A percentile compares a stretch with the other conserved stretches of the same genome.
Evolutionary conservation across 352 stramenopile species (phyloP).

Genomic region (Albugo candida): DNA sequence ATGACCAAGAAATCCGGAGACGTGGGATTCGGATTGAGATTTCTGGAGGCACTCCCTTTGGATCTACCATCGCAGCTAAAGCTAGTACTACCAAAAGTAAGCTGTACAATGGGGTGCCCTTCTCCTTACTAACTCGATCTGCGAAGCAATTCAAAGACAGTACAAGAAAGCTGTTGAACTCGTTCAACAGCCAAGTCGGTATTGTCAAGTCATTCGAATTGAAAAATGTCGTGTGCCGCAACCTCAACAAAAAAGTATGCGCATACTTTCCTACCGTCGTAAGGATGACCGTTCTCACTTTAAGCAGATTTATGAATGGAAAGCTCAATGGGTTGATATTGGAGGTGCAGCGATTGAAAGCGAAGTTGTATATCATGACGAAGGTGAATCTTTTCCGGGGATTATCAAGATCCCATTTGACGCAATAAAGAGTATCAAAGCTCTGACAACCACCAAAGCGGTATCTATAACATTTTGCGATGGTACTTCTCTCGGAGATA

Average conservation of each 20-base stretch:
- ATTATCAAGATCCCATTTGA: conserved; percentile 13
- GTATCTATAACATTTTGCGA: no score
- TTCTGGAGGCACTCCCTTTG: conserved; percentile 7
- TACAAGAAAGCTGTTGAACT: conserved; percentile 14
- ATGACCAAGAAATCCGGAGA: conserved; percentile 9
- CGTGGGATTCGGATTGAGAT: not conserved
- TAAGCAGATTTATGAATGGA: conserved; percentile 5
- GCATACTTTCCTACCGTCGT: no score
- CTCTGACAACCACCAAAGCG: no score
- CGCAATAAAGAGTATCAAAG: no score
- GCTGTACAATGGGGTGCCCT: not conserved
- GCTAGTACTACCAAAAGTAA: conserved; percentile 14
- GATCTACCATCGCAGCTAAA: conserved; percentile 6
- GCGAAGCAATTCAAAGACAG: conserved; percentile 14
- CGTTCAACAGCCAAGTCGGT: conserved; percentile 13
- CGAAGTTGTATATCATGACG: conserved; percentile 5
- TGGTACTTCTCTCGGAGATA: no score
- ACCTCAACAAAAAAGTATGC: no score
- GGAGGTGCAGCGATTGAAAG: conserved; percentile 11
- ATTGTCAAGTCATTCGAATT: conserved; percentile 12
- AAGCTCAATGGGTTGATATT: conserved; percentile 13
- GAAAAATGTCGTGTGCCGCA: no score
- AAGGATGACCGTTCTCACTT: not conserved
- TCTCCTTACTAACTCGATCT: not conserved
- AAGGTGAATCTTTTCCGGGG: conserved; percentile 1